These are phyloP conservation scores for Waitea zeae DNA, from an alignment of 1,284 basidiomycete species.

Conservation along the genomic window DNA sequence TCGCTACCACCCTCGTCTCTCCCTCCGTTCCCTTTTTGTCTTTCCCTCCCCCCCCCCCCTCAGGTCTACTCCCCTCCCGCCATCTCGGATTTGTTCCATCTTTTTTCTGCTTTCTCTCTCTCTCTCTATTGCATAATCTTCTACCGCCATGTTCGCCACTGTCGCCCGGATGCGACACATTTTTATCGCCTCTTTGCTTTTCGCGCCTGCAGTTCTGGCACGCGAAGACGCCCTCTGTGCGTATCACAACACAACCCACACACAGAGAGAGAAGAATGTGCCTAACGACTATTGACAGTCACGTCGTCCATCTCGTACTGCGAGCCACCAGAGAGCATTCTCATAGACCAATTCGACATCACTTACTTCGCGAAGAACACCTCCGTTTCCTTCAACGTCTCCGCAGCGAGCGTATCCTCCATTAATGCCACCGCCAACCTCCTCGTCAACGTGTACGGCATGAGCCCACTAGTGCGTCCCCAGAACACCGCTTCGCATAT, in stretches of 20 bases:
- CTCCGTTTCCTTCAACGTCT: conserved; percentile 59
- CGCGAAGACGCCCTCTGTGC: conserved; percentile 38
- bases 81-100: not conserved
- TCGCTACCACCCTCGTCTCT: no score
- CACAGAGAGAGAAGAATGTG: no score
- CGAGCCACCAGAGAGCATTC: conserved; percentile 59
- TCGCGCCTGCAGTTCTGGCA: conserved; percentile 22
- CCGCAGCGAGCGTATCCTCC: conserved; percentile 54
- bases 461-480: conserved; percentile 30
- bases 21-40: no score
- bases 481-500: not conserved
- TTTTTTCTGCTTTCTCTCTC: conserved; percentile 12
- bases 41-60: not conserved
- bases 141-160: conserved; percentile 40
- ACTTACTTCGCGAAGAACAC: conserved; percentile 55
- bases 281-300: conserved; percentile 22
- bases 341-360: conserved; percentile 70
- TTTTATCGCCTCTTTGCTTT: conserved; percentile 22
- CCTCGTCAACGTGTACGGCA: conserved; percentile 70
- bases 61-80: not conserved
- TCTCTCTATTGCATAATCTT: no score
- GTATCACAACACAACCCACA: conserved; percentile 17
- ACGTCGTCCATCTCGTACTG: conserved; percentile 85
- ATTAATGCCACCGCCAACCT: conserved; percentile 69
- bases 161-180: conserved; percentile 58